A percentile compares a stretch with the other conserved stretches of the same genome.
Evolutionary conservation across 306 rosid genomes (phyloP).

Genomic region (Rosa persica): DNA sequence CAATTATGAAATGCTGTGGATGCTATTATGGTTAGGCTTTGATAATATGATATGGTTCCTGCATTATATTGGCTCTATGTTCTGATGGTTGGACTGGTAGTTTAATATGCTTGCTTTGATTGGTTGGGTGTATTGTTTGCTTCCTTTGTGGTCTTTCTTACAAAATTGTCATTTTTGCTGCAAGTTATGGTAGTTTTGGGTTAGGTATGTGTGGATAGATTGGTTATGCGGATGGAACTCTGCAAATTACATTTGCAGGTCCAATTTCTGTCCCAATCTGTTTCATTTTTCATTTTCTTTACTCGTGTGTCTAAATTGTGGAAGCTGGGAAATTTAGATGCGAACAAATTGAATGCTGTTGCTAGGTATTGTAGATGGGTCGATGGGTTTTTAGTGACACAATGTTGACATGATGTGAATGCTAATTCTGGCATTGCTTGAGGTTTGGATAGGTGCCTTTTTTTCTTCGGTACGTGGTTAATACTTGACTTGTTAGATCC

Average conservation of each 20-base stretch:
- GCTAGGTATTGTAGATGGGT: background rate
- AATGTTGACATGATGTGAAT: background rate
- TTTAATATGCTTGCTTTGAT: background rate
- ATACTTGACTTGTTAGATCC: background rate
- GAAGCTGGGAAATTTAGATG: background rate
- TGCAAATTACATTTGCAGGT: background rate
- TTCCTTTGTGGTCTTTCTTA: no score
- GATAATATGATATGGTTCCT: no score
- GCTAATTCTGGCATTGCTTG: background rate
- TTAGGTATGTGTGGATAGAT: background rate
- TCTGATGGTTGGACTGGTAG: background rate
- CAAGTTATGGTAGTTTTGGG: background rate
- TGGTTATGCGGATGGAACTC: background rate
- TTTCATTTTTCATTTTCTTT: background rate
- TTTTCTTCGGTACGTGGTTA: no score
- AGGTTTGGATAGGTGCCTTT: background rate
- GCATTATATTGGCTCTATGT: no score
- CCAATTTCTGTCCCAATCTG: background rate
- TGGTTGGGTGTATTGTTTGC: background rate
- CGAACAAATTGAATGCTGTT: background rate
- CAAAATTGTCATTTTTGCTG: background rate
- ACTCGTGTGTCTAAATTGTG: background rate
- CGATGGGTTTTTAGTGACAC: background rate
- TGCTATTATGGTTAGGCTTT: background rate
- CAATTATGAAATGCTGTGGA: background rate